Conservation (phyloP, 805 yeast species). For the Candida chilensis region DNA sequence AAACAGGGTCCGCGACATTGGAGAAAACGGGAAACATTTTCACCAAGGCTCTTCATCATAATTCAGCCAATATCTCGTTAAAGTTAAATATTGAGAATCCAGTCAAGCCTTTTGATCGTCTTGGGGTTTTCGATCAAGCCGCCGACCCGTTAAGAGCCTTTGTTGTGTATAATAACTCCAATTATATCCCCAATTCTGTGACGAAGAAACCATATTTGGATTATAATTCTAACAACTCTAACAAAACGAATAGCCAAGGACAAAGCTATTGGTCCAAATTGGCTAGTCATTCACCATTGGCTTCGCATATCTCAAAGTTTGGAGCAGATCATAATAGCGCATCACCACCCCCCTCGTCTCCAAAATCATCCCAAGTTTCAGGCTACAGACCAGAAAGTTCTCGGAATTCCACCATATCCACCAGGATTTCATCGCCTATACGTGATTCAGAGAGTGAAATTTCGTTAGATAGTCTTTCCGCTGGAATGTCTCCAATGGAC, state of each 20-base stretch:
- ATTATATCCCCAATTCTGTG: neutral
- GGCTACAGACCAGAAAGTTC: neutral
- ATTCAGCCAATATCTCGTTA: constrained; percentile 11
- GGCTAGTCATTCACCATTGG: neutral
- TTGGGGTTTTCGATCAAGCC: neutral
- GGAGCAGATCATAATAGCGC: too few relatives aligned
- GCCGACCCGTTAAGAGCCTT: neutral
- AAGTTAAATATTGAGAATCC: constrained; percentile 20
- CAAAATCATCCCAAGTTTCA: neutral
- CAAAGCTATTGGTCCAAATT: neutral
- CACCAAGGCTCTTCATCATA: constrained; percentile 18
- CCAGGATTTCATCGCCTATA: neutral
- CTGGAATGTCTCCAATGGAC: neutral
- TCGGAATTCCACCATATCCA: neutral
- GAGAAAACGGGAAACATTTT: constrained; percentile 16
- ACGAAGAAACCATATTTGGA: neutral
- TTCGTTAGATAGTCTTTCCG: neutral
- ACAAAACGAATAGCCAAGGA: neutral
- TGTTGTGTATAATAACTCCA: neutral
- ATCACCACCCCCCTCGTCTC: neutral
- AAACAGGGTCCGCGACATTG: constrained; percentile 14
- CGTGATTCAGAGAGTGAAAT: neutral
- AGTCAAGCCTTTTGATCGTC: constrained; percentile 12
- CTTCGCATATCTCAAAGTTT: too few relatives aligned
- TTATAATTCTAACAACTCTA: too few relatives aligned